These are phyloP conservation scores for Cystobasidium tubakii DNA, from an alignment of 768 basidiomycete genomes.

Conservation along the genomic window DNA sequence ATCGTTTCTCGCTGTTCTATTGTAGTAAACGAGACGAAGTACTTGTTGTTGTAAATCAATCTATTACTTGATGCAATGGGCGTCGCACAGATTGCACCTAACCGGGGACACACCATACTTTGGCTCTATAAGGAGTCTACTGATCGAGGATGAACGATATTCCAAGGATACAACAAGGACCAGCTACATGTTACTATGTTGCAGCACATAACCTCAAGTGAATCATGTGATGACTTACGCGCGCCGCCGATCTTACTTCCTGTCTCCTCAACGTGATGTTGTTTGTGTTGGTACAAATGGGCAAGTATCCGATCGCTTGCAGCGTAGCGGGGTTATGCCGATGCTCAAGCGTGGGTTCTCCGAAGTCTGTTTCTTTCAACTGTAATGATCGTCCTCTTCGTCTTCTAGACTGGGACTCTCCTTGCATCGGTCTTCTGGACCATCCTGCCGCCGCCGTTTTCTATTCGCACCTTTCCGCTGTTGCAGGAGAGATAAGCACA, in stretches of 20 bases:
- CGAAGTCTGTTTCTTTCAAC: not conserved
- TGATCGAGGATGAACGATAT: too few relatives aligned
- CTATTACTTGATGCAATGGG: too few relatives aligned
- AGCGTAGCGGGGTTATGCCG: too few relatives aligned
- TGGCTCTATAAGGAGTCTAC: too few relatives aligned
- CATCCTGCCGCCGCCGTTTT: constrained; percentile 15
- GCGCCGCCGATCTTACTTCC: not conserved
- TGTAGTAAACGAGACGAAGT: too few relatives aligned
- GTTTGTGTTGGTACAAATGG: too few relatives aligned
- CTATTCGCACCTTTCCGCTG: constrained; percentile 31
- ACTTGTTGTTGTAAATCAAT: too few relatives aligned
- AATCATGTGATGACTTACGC: too few relatives aligned
- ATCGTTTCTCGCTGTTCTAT: too few relatives aligned
- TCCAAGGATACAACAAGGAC: not conserved
- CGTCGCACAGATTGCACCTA: too few relatives aligned
- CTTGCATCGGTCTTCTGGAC: not conserved
- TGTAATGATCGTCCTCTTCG: not conserved
- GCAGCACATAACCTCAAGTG: not conserved
- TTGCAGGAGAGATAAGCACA: not conserved
- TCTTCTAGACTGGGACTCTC: not conserved
- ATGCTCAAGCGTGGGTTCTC: not conserved
- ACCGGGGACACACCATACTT: too few relatives aligned
- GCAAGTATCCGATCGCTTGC: too few relatives aligned
- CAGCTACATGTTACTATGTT: not conserved
- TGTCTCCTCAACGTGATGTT: not conserved